Base-by-base conservation (phyloP, 1,284 basidiomycete genomes). In the Leccinum pachyderme region DNA sequence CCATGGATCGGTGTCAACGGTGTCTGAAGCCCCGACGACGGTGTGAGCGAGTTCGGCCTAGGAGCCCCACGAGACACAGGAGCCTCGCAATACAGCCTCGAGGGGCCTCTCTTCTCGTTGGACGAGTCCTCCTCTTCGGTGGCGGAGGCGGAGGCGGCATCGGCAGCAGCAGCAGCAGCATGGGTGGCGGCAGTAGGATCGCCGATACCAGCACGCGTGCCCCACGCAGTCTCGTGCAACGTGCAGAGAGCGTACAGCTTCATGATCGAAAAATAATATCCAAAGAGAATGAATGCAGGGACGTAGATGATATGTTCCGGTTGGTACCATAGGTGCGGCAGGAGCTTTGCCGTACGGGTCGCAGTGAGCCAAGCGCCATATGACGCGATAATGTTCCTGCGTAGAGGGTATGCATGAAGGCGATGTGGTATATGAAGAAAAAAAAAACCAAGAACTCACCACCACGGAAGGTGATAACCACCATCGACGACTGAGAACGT, bases 231-330 rank as follows among this genome's bases (percentile, higher is more conserved):
- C 45, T 29, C 45, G 27, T 46, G 45, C 25, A 46, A n/a, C n/a
- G 45, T 46, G 45, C n/a, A 46, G n/a, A 46, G 45, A 27, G 91
- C 90, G 69, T 93, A 93, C 44, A 93, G 61, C 72, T 93, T 93
- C 91, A 94, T 93, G 63, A 93, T 75, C 12, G 90, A 86, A 63
- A 92, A 93, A 74, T 89, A 89, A 72, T 95, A 95, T 25, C 92
- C 92, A 67, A 95, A 95, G 5, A 87, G 66, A 65, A 95, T 92
- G 75, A 93, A 95, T n/a, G 90, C 92, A 4, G 93, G 93, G 11
- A 95, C 89, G 70, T 93, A 85, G 63, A 95, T 86, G 64, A 95
- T 82, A 67, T 95, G 89, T 66, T 87, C 82, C 1, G 93, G 93
- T 37, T 88, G 80, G 57, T 85, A 68, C 91, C 91, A 95, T 4